Evolutionary conservation across 371 early-diverging fungal genomes (phyloP).

Genomic region (Gilbertella persicaria): DNA sequence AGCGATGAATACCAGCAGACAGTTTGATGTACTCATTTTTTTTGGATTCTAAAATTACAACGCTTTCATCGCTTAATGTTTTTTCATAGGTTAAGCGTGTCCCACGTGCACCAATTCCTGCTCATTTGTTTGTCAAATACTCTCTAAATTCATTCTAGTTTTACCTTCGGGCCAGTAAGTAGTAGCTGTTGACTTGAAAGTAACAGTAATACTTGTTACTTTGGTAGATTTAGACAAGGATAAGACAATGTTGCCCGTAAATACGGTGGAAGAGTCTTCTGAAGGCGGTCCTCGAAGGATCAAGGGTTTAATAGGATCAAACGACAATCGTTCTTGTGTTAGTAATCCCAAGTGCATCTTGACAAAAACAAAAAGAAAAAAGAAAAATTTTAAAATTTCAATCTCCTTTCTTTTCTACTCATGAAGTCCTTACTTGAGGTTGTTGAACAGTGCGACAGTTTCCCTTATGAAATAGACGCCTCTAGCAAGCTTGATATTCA

Average conservation of each 20-base stretch:
- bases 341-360: conserved; percentile 32
- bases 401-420: no score
- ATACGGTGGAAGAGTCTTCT: conserved; percentile 37
- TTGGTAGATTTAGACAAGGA: conserved; percentile 36
- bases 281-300: conserved; percentile 44
- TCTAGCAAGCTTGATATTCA: conserved; percentile 2
- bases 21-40: conserved; percentile 26
- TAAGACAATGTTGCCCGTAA: conserved; percentile 41
- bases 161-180: conserved; percentile 57
- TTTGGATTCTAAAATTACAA: conserved; percentile 18
- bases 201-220: conserved; percentile 35
- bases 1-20: conserved; percentile 33
- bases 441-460: conserved; percentile 45
- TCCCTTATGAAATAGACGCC: conserved; percentile 31
- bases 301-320: conserved; percentile 49
- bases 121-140: background rate
- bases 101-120: conserved; percentile 38
- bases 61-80: conserved; percentile 25
- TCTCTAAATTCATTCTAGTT: background rate
- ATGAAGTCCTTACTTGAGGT: conserved; percentile 28
- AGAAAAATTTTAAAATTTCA: no score
- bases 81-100: conserved; percentile 31
- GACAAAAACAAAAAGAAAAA: conserved; percentile 2
- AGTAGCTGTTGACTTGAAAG: conserved; percentile 36
- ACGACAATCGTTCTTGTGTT: conserved; percentile 38